Evolutionary conservation across 2,329 filamentous ascomycete species (phyloP).

Genomic region (Cordyceps militaris): DNA sequence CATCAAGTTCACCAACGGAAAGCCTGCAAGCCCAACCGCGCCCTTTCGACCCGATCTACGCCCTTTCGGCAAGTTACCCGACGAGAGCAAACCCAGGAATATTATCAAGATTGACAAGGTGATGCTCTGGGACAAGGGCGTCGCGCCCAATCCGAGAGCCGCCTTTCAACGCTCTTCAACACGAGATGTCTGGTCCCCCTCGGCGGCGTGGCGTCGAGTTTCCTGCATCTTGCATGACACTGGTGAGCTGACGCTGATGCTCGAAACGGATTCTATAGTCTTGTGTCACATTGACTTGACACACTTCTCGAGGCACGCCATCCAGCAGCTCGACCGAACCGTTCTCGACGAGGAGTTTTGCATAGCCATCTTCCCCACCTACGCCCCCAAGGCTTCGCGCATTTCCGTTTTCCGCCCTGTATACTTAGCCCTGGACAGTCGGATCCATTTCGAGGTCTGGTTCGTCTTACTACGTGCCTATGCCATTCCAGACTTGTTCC

Average conservation of each 20-base stretch:
- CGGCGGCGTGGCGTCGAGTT: constrained; percentile 73
- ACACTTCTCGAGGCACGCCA: constrained; percentile 79
- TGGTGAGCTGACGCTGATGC: constrained; percentile 84
- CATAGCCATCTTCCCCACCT: constrained; percentile 92
- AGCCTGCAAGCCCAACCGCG: constrained; percentile 25
- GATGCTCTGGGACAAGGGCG: constrained; percentile 80
- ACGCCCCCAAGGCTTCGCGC: constrained; percentile 65
- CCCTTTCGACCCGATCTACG: constrained; percentile 37
- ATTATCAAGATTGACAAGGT: constrained; percentile 96
- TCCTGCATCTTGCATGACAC: constrained; percentile 94
- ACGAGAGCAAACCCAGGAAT: constrained; percentile 39
- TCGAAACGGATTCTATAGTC: constrained; percentile 73
- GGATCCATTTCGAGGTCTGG: constrained; percentile 95
- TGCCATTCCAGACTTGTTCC: constrained; percentile 85
- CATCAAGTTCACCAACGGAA: constrained; percentile 44
- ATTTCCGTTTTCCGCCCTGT: constrained; percentile 78
- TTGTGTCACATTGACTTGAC: constrained; percentile 81
- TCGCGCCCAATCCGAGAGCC: constrained; percentile 45
- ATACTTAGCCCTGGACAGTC: constrained; percentile 78
- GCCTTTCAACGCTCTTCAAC: constrained; percentile 53
- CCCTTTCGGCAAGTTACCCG: constrained; percentile 31
- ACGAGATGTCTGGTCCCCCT: constrained; percentile 44
- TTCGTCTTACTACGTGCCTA: constrained; percentile 87
- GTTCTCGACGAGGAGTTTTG: constrained; percentile 91
- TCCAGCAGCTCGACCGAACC: constrained; percentile 83